Conservation (phyloP, 305 asterid genomes). For the Fraxinus nigra region DNA sequence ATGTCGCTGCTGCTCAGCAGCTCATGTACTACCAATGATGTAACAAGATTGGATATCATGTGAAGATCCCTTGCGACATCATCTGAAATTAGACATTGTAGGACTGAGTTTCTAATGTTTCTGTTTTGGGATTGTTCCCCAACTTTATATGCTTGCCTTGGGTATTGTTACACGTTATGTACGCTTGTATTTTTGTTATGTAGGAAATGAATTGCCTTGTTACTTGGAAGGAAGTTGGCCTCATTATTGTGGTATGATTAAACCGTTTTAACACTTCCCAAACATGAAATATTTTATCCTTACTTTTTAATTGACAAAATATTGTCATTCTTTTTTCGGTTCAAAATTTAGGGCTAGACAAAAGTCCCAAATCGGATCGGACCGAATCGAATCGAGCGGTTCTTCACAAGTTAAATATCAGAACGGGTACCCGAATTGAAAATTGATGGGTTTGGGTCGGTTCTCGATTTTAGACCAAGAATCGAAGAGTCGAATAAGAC, state of each 20-base stretch:
- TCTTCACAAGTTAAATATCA: too few species aligned
- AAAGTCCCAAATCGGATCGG: too few species aligned
- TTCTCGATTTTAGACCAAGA: too few species aligned
- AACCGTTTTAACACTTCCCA: background rate
- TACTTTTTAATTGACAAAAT: background rate
- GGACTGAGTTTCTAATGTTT: background rate
- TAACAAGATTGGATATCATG: background rate
- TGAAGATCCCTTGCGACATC: background rate
- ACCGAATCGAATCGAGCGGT: too few species aligned
- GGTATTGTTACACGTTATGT: constrained; percentile 7
- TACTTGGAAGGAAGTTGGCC: background rate
- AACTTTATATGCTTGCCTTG: constrained; percentile 16
- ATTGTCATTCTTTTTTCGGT: background rate
- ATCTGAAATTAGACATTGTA: constrained; percentile 10
- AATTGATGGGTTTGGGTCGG: too few species aligned
- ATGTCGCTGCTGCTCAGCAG: constrained; percentile 35
- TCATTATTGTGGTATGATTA: background rate
- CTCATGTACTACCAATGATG: constrained; percentile 44
- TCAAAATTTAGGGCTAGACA: too few species aligned
- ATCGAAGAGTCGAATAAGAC: too few species aligned
- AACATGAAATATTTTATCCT: background rate
- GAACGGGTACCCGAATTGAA: too few species aligned
- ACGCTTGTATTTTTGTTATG: background rate
- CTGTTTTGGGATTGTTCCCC: background rate
- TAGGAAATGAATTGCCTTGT: constrained; percentile 3